Percentiles rank a stretch among this genome's conserved stretches.
phyloP scores from a whole-genome alignment of 148 eudicot genomes.

The Suaeda aralocaspica region DNA sequence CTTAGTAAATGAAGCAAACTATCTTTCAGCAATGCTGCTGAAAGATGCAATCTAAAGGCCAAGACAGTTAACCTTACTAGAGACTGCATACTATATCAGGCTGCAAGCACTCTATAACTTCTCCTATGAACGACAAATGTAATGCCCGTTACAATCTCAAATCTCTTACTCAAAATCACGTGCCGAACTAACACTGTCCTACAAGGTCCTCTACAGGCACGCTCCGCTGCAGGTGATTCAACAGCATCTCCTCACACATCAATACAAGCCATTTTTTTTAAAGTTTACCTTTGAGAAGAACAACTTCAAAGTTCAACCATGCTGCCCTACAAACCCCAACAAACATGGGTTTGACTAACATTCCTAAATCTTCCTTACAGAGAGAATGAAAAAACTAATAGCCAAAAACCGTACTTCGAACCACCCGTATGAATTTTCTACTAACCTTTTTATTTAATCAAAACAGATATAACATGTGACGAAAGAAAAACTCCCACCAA shows the following conservation, averaged over 20 bases:
- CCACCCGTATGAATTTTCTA: slow-evolving; percentile 1
- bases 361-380: background rate
- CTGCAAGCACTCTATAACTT: too few relatives aligned
- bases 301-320: background rate
- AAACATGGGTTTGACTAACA: slow-evolving; percentile 1
- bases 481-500: slow-evolving; percentile 15
- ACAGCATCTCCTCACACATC: background rate
- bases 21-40: background rate
- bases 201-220: background rate
- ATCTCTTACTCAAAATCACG: too few relatives aligned
- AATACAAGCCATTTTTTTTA: too few relatives aligned
- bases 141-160: too few relatives aligned
- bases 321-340: background rate
- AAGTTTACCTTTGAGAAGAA: too few relatives aligned
- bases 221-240: background rate
- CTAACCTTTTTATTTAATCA: background rate
- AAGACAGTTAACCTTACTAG: too few relatives aligned
- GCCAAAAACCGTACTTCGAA: slow-evolving; percentile 12
- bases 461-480: background rate
- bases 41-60: background rate
- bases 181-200: too few relatives aligned
- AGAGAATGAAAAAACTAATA: slow-evolving; percentile 8
- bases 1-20: background rate
- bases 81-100: too few relatives aligned
- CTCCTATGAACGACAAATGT: too few relatives aligned